phyloP scores from a whole-genome alignment of 768 basidiomycete species.

The Lentinula sp. region DNA sequence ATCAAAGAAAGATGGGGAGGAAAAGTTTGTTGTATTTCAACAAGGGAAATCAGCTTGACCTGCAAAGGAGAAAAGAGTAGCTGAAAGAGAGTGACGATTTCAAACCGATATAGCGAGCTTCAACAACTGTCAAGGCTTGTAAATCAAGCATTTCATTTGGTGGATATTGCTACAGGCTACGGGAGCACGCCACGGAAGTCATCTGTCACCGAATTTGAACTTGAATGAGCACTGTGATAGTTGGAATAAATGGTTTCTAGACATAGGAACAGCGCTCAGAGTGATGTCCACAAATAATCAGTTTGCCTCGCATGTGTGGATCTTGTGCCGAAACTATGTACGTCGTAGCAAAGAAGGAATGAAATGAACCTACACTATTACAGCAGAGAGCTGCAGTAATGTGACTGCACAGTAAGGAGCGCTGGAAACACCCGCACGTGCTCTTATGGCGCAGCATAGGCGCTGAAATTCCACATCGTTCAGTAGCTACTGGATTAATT shows the following conservation, averaged over 20 bases:
- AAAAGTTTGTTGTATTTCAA: background rate
- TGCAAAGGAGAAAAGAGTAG: background rate
- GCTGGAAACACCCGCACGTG: background rate
- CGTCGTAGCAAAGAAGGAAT: too few species aligned
- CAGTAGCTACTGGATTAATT: background rate
- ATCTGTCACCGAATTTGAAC: background rate
- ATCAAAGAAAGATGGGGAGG: conserved; percentile 4
- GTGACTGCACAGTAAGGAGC: too few species aligned
- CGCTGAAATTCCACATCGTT: background rate
- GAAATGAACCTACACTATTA: too few species aligned
- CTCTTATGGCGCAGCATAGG: background rate
- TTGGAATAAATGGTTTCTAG: background rate
- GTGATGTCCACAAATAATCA: background rate
- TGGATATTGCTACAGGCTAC: background rate
- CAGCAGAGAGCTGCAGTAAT: too few species aligned
- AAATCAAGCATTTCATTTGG: background rate
- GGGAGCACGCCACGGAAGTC: background rate
- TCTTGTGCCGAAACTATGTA: too few species aligned
- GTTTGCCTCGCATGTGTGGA: too few species aligned
- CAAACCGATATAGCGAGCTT: background rate
- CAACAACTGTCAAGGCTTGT: background rate
- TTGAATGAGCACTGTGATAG: background rate
- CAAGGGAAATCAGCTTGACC: background rate
- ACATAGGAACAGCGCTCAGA: background rate
- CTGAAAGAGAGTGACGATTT: background rate